Evolutionary conservation across 192 early-diverging fungal genomes (phyloP), one percentile per base, ranked within the genome.

Genomic region (Physocladia obscura): DNA sequence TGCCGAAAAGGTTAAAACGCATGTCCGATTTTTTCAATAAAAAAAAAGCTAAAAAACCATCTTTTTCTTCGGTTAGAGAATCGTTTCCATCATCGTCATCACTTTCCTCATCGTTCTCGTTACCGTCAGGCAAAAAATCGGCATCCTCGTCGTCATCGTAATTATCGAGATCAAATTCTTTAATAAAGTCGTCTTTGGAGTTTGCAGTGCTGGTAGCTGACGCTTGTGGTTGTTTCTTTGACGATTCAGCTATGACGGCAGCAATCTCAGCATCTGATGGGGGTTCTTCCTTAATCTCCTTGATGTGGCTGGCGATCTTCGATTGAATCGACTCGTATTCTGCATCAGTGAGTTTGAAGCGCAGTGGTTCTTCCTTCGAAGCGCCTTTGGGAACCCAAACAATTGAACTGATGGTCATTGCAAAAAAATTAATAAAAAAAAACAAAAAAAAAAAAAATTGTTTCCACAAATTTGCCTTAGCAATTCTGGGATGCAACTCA

Each of bases 361-460:
- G 90, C 30, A 87, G 81, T 26, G 97, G 97, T 57, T 80, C 71
- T 54, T 90, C 83, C 32, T 86, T 82, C n/a, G 94, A 90, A n/a
- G 88, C 94, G 56, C 96, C 97, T 74, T 93, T 90, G 70, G 89
- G 91, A 26, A 98, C 87, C 95, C 96, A 99, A 38, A 88, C 83
- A 70, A 98, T 77, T 38, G 95, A 87, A 8, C 94, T 93, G 69
- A 99, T 96, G 54, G 65, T 68, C 65, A 68, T 68, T 30, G 26
- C n/a, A n/a, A n/a, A n/a, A n/a, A n/a, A n/a, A n/a, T 31, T 62
- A 19, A 30, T n/a, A 21, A 22, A 51, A 15, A 51, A 65, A 24
- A 65, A 65, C 49, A 37, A 65, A 65, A 65, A 50, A 49, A 30
- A 50, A 65, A 65, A 30, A 51, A 65, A 59, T 54, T 44, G 40